phyloP scores from a whole-genome alignment of 441 rosid species.

The Adansonia grandidieri region DNA sequence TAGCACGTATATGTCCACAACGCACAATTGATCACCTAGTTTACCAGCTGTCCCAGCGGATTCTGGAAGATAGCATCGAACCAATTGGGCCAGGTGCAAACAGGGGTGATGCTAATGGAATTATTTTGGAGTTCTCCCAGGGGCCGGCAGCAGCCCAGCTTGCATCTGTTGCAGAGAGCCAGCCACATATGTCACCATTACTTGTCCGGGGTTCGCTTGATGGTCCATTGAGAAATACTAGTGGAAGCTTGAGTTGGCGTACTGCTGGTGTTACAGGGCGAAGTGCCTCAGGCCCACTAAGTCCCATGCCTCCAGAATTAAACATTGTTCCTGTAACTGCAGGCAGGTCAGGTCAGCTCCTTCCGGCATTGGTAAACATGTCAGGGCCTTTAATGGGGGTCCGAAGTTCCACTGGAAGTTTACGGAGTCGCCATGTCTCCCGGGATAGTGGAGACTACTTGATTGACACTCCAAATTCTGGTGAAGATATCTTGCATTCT shows the following conservation, averaged over 20 bases:
- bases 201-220: constrained; percentile 98
- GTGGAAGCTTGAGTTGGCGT: constrained; percentile 98
- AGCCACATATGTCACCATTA: constrained; percentile 98
- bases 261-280: constrained; percentile 91
- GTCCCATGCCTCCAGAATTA: constrained; percentile 96
- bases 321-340: constrained; percentile 84
- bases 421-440: constrained; percentile 96
- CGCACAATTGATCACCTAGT: constrained; percentile 98
- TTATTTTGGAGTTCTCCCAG: constrained; percentile 93
- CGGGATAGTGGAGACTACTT: constrained; percentile 98
- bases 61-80: constrained; percentile 93
- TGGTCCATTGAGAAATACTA: constrained; percentile 94
- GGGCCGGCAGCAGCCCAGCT: constrained; percentile 82
- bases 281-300: constrained; percentile 94
- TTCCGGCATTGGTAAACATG: constrained; percentile 90
- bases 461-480: constrained; percentile 95
- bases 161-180: constrained; percentile 52
- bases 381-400: constrained; percentile 98
- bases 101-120: constrained; percentile 74
- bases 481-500: constrained; percentile 88
- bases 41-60: constrained; percentile 91
- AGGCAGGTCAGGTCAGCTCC: constrained; percentile 97
- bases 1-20: constrained; percentile 97
- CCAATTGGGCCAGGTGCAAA: constrained; percentile 62
- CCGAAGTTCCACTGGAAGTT: constrained; percentile 94